Base-by-base conservation (phyloP, 257 asterid species). In the Fraxinus anomala region DNA sequence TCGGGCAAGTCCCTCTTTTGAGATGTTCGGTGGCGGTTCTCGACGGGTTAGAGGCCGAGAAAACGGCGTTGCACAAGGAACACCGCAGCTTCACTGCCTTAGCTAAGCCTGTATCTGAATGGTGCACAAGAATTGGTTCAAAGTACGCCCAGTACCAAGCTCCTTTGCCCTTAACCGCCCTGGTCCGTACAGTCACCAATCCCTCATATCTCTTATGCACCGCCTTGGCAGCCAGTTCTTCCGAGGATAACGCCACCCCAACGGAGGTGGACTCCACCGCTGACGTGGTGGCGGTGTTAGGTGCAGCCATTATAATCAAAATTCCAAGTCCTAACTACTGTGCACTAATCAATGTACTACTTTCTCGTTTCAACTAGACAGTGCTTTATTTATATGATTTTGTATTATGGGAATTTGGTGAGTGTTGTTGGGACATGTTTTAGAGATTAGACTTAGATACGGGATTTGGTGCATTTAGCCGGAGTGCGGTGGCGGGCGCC, bases 111-210 rank as follows among this genome's bases (percentile, higher is more conserved):
- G 89, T 89, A 54, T 93, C 98, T 56, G 96, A 75, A 78, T 89
- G 87, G 59, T 83, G 90, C 47, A 96, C 91, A 75, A 96, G 90
- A 65, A 93, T 91, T 59, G 99, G 99, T 81, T 96, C 98, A 9
- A 96, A 88, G 86, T 93, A 97, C 37, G 91, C 91, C 99, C 99
- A 96, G 77, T 96, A 96, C 99, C 99, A 96, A 9, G 99, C 98
- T 68, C 99, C 99, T 81, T 96, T 96, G 0, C 99, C 99, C 82
- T 91, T 94, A n/a, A 92, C 80, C 16, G 98, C 99, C 87, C 93
- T 93, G 3, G 89, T 91, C 89, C 97, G 90, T 71, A 92, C 99
- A 87, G 75, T 88, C 68, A 92, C 88, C 72, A 96, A 82, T 10
- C 98, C 96, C 17, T 93, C 98, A 77, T 86, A 96, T 75, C 99